Base-by-base conservation (phyloP, 2,329 filamentous ascomycete species). In the Eutypella sp. region DNA sequence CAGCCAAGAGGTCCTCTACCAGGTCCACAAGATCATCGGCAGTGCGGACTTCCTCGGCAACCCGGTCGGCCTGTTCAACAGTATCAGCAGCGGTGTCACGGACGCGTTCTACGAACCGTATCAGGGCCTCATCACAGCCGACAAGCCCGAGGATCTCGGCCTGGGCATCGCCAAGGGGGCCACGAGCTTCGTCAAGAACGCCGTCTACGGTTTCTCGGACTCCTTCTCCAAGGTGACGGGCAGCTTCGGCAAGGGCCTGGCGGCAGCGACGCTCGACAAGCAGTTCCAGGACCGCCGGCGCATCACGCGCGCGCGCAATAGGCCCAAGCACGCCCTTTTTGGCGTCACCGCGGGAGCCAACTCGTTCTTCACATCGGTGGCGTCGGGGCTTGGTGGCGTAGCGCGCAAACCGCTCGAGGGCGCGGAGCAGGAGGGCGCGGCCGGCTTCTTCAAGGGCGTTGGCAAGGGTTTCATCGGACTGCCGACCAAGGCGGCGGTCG, bases 51-150 rank as follows among this genome's bases (percentile, higher is more conserved):
- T 99, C 78, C 75, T 99, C 5, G 93, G 93, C 31, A 99, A 99
- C 58, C 93, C 93, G 0, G 95, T 99, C 15, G 93, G 93, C 38
- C 74, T 99, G 37, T 99, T 99, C 82, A 97, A 95, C 72, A 99
- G 92, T 63, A 87, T 99, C 67, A 95, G 89, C 58, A 99, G 93
- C 39, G 93, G 95, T 57, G 89, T 99, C 44, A 91, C 89, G 18
- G 93, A 96, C 64, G 96, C 99, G 63, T 99, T 99, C 72, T 99
- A 99, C 74, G 95, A 99, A 65, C 93, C 93, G 31, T 99, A 99
- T 70, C 93, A 99, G 71, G 89, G 95, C 19, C 81, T 99, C 41
- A 95, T 99, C 65, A 89, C 95, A 76, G 95, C 91, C 1, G 93
- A 99, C 65, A 82, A 88, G 55, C 95, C 93, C 2, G 92, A 97